Percentiles rank a stretch among this genome's conserved stretches.
phyloP scores from a whole-genome alignment of 1,139 yeast species.

The Pichia cactophila region DNA sequence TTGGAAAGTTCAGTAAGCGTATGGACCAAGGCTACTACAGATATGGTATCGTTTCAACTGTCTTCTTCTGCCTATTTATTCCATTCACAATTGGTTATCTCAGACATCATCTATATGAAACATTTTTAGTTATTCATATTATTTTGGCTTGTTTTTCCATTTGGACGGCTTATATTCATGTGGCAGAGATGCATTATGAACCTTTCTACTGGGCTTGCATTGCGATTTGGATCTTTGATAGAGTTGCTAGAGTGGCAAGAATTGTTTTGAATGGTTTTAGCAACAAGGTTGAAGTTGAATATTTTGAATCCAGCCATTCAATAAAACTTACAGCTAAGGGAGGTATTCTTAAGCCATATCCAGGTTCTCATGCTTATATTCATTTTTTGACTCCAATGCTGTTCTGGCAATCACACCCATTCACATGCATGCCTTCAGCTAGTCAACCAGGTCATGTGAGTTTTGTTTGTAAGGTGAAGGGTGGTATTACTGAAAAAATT shows the following conservation, averaged over 20 bases:
- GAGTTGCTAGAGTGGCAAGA: slow-evolving; percentile 45
- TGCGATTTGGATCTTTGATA: slow-evolving; percentile 60
- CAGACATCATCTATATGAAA: slow-evolving; percentile 55
- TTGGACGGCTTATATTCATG: slow-evolving; percentile 56
- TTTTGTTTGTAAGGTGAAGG: slow-evolving; percentile 36
- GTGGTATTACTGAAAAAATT: slow-evolving; percentile 25
- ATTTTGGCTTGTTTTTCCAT: slow-evolving; percentile 48
- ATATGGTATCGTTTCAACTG: slow-evolving; percentile 50
- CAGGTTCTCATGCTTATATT: slow-evolving; percentile 50
- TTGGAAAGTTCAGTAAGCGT: slow-evolving; percentile 24
- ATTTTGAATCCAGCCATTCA: slow-evolving; percentile 31
- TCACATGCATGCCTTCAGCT: slow-evolving; percentile 28
- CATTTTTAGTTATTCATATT: slow-evolving; percentile 54
- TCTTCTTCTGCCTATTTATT: slow-evolving; percentile 34
- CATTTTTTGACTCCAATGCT: slow-evolving; percentile 33
- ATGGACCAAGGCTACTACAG: slow-evolving; percentile 34
- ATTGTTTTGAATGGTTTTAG: slow-evolving; percentile 41
- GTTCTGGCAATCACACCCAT: slow-evolving; percentile 40
- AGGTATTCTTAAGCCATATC: slow-evolving; percentile 30
- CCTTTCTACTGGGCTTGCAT: slow-evolving; percentile 45
- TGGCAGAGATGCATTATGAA: slow-evolving; percentile 36
- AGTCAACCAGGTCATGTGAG: slow-evolving; percentile 21
- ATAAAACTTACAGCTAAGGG: slow-evolving; percentile 32
- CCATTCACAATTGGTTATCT: slow-evolving; percentile 43
- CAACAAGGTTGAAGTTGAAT: slow-evolving; percentile 39